phyloP scores from a whole-genome alignment of 2,329 filamentous ascomycete genomes.

The Penicillium sp. region DNA sequence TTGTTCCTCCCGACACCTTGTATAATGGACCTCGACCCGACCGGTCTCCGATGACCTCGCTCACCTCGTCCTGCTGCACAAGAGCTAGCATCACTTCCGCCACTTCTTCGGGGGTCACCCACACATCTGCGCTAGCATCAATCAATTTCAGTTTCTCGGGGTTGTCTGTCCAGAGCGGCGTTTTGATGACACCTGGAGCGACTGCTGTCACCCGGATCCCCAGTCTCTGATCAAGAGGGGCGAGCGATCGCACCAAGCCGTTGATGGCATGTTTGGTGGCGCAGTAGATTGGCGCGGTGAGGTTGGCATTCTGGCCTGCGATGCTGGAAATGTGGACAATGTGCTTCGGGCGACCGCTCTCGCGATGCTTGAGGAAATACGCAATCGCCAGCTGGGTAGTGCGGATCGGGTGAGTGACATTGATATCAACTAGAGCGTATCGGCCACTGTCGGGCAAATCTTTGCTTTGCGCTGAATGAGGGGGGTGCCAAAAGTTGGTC shows the following conservation, averaged over 20 bases:
- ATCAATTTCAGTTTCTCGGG: constrained; percentile 61
- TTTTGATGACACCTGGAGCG: constrained; percentile 62
- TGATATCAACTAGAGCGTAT: constrained; percentile 53
- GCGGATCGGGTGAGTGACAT: constrained; percentile 55
- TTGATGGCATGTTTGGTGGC: constrained; percentile 54
- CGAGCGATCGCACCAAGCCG: constrained; percentile 54
- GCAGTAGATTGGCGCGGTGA: constrained; percentile 50
- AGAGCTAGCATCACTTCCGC: constrained; percentile 60
- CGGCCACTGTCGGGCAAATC: constrained; percentile 44
- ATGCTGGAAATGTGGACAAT: constrained; percentile 54
- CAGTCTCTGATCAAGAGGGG: constrained; percentile 48
- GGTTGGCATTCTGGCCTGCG: constrained; percentile 43
- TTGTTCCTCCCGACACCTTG: constrained; percentile 50
- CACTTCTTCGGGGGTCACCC: constrained; percentile 64
- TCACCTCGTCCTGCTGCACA: constrained; percentile 51
- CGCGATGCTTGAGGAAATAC: constrained; percentile 45
- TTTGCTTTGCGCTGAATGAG: constrained; percentile 40
- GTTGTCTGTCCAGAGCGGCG: constrained; percentile 63
- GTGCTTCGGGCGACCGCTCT: constrained; percentile 39
- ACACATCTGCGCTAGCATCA: constrained; percentile 51
- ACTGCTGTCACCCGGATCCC: constrained; percentile 63
- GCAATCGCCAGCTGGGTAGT: constrained; percentile 54
- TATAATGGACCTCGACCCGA: constrained; percentile 33
- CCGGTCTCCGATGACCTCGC: constrained; percentile 36
- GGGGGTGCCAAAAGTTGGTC: constrained; percentile 55